Conservation (phyloP, 805 yeast species). For the Suhomyces sp. region DNA sequence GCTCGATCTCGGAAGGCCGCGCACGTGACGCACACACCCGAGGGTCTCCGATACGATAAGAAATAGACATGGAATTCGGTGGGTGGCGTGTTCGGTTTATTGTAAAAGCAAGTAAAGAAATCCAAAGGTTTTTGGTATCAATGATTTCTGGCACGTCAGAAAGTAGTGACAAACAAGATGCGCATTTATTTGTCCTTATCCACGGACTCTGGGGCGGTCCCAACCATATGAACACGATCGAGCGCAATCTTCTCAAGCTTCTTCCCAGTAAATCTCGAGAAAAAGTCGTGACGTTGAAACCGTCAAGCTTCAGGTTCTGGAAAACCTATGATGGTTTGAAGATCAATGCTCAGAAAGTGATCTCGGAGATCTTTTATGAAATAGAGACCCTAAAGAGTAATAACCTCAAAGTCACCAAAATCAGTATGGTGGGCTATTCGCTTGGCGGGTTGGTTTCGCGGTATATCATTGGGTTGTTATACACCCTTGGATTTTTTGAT, state of each 20-base stretch:
- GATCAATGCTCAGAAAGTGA: conserved; percentile 33
- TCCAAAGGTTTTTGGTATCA: neutral
- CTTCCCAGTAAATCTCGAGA: conserved; percentile 20
- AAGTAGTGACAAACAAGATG: conserved; percentile 8
- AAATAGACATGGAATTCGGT: neutral
- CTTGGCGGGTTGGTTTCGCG: conserved; percentile 43
- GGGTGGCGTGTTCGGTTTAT: neutral
- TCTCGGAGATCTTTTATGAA: conserved; percentile 38
- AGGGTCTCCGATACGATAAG: neutral
- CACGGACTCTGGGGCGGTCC: conserved; percentile 48
- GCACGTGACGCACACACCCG: neutral
- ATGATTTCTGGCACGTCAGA: neutral
- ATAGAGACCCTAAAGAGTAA: conserved; percentile 35
- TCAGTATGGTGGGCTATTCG: conserved; percentile 42
- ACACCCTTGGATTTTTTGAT: conserved; percentile 35
- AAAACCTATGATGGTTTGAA: conserved; percentile 43
- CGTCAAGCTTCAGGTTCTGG: conserved; percentile 42
- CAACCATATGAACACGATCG: conserved; percentile 38
- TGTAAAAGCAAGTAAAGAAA: neutral
- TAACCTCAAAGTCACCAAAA: conserved; percentile 29
- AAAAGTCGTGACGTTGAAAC: conserved; percentile 33
- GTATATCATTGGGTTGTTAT: conserved; percentile 36
- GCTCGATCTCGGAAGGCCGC: neutral
- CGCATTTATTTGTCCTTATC: conserved; percentile 39
- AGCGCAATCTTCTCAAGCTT: conserved; percentile 27